Percentiles rank a stretch among this genome's conserved stretches.
Evolutionary conservation across 208 protist species (phyloP).

Genomic region (Tetramitus jugosus): DNA sequence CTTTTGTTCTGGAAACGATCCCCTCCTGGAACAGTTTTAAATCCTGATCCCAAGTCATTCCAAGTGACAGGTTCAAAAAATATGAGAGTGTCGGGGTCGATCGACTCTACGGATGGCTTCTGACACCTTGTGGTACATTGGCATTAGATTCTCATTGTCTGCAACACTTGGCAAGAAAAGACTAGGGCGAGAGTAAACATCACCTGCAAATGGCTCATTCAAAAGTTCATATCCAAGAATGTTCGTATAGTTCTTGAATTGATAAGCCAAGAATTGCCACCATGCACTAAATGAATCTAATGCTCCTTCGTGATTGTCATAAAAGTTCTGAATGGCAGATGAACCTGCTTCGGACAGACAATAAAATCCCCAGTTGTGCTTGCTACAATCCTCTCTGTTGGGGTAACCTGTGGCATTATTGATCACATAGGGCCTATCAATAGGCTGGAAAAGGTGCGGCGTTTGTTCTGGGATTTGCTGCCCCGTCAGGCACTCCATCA

Average conservation of each 20-base stretch:
- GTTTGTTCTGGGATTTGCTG: not conserved
- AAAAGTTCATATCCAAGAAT: constrained; percentile 49
- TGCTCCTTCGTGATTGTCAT: constrained; percentile 42
- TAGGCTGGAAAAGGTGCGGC: constrained; percentile 17
- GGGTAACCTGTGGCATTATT: no score
- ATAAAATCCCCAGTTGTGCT: constrained; percentile 30
- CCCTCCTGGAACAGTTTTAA: constrained; percentile 36
- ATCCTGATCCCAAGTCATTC: constrained; percentile 28
- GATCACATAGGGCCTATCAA: not conserved
- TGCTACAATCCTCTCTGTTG: constrained; percentile 25
- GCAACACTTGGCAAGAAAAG: constrained; percentile 32
- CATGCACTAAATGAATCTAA: constrained; percentile 33
- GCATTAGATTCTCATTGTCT: constrained; percentile 30
- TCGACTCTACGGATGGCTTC: constrained; percentile 32
- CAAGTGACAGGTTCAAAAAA: constrained; percentile 42
- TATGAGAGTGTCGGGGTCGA: constrained; percentile 18
- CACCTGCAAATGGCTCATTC: constrained; percentile 50
- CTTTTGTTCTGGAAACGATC: constrained; percentile 18
- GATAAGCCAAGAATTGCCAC: constrained; percentile 28
- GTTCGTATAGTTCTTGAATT: not conserved
- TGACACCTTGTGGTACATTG: constrained; percentile 31
- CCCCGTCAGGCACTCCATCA: constrained; percentile 30
- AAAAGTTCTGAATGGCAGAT: constrained; percentile 39
- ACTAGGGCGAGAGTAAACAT: constrained; percentile 32
- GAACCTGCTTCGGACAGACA: constrained; percentile 32